A percentile compares a stretch with the other conserved stretches of the same genome.
Conservation (phyloP, 148 eudicot species). For the Cornus controversa region DNA sequence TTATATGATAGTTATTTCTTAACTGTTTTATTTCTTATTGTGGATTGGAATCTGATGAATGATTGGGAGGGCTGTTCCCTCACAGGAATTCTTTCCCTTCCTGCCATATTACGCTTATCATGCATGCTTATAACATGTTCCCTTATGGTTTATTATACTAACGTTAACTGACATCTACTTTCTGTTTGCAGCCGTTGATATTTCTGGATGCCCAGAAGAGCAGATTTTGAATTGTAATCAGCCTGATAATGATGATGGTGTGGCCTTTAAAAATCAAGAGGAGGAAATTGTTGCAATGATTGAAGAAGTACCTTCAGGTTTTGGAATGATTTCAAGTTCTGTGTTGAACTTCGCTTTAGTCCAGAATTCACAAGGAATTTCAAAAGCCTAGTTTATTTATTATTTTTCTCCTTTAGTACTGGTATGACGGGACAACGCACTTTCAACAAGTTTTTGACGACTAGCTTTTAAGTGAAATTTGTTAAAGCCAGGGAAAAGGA, state of each 20-base stretch:
- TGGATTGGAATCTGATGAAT: not conserved
- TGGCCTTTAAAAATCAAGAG: constrained; percentile 62
- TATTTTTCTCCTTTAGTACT: not conserved
- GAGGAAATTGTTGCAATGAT: constrained; percentile 76
- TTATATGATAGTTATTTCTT: not conserved
- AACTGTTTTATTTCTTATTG: not conserved
- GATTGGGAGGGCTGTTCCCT: not conserved
- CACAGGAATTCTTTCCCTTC: not conserved
- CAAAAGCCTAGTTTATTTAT: too few relatives aligned
- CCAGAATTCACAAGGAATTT: not conserved
- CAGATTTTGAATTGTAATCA: constrained; percentile 61
- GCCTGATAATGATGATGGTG: constrained; percentile 63
- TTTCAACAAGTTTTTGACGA: not conserved
- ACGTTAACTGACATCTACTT: constrained; percentile 29
- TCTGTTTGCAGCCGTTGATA: constrained; percentile 54
- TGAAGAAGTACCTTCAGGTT: constrained; percentile 80
- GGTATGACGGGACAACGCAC: not conserved
- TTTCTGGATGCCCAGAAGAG: constrained; percentile 68
- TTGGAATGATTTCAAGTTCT: not conserved
- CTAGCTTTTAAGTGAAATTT: not conserved
- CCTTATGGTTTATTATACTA: constrained; percentile 22
- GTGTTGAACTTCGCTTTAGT: constrained; percentile 1
- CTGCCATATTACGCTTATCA: not conserved
- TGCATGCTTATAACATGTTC: not conserved
- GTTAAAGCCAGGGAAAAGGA: not conserved